Conservation (phyloP, 2,329 filamentous ascomycete species). For the Septoria petroselini region DNA sequence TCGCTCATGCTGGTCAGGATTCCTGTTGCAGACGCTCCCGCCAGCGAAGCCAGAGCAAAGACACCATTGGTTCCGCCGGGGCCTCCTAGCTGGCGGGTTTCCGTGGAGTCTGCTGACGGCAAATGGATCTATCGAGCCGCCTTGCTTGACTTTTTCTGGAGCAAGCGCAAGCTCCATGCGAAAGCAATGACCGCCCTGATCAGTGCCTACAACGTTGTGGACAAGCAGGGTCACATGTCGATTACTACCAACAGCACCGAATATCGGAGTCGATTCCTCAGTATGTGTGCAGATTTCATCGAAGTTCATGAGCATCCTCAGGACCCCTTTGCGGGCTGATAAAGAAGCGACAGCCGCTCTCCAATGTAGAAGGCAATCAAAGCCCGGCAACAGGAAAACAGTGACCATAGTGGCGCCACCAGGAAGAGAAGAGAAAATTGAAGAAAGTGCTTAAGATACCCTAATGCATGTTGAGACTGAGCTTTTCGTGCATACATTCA, state of each 20-base stretch:
- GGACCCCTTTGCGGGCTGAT: no score
- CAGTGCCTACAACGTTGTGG: conserved; percentile 54
- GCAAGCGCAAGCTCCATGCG: conserved; percentile 66
- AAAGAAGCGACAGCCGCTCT: no score
- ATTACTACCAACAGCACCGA: conserved; percentile 68
- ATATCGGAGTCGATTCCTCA: conserved; percentile 59
- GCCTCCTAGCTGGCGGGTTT: conserved; percentile 56
- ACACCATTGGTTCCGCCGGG: conserved; percentile 35
- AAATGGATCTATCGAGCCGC: conserved; percentile 66
- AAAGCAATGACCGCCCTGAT: conserved; percentile 65
- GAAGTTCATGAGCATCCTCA: conserved; percentile 28
- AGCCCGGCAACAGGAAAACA: no score
- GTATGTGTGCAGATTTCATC: conserved; percentile 51
- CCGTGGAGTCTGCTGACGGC: conserved; percentile 59
- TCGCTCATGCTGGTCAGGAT: conserved; percentile 68
- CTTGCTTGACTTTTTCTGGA: conserved; percentile 75
- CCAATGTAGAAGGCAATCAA: no score
- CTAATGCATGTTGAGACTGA: no score
- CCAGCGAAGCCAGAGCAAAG: conserved; percentile 7
- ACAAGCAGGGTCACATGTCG: conserved; percentile 67
- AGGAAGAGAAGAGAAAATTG: no score
- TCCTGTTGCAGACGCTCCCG: conserved; percentile 35
- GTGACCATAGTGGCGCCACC: no score
- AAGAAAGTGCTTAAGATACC: no score
- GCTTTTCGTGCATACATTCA: no score